These are phyloP conservation scores for Panicum hallii DNA, from an alignment of 202 grass and related monocot genomes.

Conservation along the genomic window DNA sequence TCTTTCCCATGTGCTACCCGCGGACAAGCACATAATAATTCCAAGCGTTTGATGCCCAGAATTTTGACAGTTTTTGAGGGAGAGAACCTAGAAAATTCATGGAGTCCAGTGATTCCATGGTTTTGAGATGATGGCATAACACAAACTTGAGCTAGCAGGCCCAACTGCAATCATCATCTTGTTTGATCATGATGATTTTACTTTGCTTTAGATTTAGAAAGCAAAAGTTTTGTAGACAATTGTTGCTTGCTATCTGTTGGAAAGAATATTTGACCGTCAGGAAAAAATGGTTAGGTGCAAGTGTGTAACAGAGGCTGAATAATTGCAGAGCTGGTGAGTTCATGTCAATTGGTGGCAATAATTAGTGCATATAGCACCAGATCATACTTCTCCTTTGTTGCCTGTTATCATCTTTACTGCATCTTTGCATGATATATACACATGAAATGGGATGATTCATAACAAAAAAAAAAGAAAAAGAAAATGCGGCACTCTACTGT, in stretches of 20 bases:
- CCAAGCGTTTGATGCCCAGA: neutral
- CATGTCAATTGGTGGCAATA: neutral
- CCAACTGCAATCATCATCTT: neutral
- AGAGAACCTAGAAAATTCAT: neutral
- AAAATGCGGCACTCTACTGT: neutral
- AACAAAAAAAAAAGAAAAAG: neutral
- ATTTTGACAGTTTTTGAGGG: neutral
- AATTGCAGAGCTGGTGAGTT: constrained; percentile 23
- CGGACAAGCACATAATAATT: neutral
- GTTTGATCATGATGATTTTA: constrained; percentile 39
- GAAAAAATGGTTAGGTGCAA: constrained; percentile 23
- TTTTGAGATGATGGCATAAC: neutral
- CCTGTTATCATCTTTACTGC: constrained; percentile 27
- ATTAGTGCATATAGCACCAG: constrained; percentile 12
- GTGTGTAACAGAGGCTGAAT: constrained; percentile 33
- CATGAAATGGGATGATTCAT: constrained; percentile 3
- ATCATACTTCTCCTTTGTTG: constrained; percentile 2
- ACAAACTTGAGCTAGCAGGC: constrained; percentile 17
- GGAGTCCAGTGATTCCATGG: neutral
- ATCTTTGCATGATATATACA: neutral
- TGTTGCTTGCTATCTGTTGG: constrained; percentile 20
- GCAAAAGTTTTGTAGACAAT: neutral
- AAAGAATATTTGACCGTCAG: constrained; percentile 23
- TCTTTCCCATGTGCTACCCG: neutral
- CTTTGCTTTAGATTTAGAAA: constrained; percentile 23